Percentiles rank a stretch among this genome's conserved stretches.
Conservation (phyloP, 768 basidiomycete species). For the Porpolomopsis calyptriformis region DNA sequence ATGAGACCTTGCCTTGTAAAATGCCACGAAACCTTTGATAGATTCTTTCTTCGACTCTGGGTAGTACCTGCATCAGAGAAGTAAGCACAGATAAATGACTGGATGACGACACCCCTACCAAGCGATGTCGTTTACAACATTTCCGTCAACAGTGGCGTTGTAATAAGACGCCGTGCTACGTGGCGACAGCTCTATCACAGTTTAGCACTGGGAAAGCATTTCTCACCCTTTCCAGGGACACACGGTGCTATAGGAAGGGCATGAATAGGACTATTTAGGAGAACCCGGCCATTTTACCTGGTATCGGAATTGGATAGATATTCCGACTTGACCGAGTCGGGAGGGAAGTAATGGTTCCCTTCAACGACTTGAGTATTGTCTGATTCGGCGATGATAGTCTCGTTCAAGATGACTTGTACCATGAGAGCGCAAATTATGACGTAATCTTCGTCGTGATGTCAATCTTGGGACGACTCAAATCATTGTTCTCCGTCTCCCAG, state of each 20-base stretch:
- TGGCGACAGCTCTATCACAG: not conserved
- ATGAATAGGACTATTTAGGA: not conserved
- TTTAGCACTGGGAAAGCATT: not conserved
- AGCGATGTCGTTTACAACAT: slow-evolving; percentile 45
- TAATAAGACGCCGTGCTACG: slow-evolving; percentile 58
- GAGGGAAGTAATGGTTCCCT: slow-evolving; percentile 68
- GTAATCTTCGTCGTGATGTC: not conserved
- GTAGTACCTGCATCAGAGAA: slow-evolving; percentile 47
- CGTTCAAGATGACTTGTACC: slow-evolving; percentile 39
- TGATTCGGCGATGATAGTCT: slow-evolving; percentile 47
- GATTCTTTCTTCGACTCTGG: slow-evolving; percentile 46
- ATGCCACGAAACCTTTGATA: slow-evolving; percentile 61
- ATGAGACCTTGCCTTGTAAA: slow-evolving; percentile 50
- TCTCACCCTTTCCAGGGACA: slow-evolving; percentile 71
- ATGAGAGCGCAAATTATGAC: too few species aligned
- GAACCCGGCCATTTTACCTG: slow-evolving; percentile 24
- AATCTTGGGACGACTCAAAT: not conserved
- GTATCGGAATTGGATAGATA: slow-evolving; percentile 43
- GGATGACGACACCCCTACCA: slow-evolving; percentile 35
- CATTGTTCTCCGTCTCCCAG: not conserved
- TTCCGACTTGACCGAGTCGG: slow-evolving; percentile 34
- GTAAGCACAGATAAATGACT: not conserved
- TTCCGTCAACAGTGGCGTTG: slow-evolving; percentile 39
- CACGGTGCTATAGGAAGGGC: slow-evolving; percentile 26
- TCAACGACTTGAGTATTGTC: slow-evolving; percentile 47